These are phyloP conservation scores for Sporisorium scitamineum DNA, from an alignment of 1,284 basidiomycete genomes.

Conservation along the genomic window DNA sequence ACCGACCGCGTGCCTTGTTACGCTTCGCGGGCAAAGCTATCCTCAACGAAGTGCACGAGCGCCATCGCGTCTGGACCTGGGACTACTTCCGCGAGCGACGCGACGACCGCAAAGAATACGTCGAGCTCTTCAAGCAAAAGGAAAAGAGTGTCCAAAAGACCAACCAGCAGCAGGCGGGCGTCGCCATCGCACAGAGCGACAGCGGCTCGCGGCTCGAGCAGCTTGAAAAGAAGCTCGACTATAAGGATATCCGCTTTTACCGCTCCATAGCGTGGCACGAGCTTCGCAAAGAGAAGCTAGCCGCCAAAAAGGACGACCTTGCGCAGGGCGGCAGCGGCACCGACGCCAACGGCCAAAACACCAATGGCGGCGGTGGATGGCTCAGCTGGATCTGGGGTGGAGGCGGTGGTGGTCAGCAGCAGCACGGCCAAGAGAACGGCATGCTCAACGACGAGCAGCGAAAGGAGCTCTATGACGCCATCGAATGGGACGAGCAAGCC, in stretches of 20 bases:
- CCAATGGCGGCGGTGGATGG: conserved; percentile 59
- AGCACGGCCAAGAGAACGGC: conserved; percentile 68
- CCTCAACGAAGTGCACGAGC: conserved; percentile 85
- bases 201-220: conserved; percentile 73
- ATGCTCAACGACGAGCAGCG: conserved; percentile 91
- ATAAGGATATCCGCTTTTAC: conserved; percentile 98
- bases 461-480: conserved; percentile 89
- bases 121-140: conserved; percentile 84
- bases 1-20: conserved; percentile 80
- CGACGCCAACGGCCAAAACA: conserved; percentile 70
- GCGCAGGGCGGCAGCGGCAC: conserved; percentile 70
- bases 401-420: conserved; percentile 38
- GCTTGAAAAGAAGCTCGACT: conserved; percentile 85
- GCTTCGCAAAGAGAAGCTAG: conserved; percentile 80
- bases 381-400: conserved; percentile 67
- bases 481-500: conserved; percentile 81
- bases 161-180: conserved; percentile 58
- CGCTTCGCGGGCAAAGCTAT: conserved; percentile 87
- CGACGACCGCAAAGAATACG: conserved; percentile 85
- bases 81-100: conserved; percentile 87
- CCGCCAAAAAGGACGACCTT: conserved; percentile 65
- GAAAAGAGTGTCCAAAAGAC: conserved; percentile 70
- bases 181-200: conserved; percentile 53
- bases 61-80: conserved; percentile 90
- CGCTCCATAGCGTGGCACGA: conserved; percentile 92